phyloP scores from a whole-genome alignment of 108 stramenopile species.

The Chaetoceros tenuissimus region DNA sequence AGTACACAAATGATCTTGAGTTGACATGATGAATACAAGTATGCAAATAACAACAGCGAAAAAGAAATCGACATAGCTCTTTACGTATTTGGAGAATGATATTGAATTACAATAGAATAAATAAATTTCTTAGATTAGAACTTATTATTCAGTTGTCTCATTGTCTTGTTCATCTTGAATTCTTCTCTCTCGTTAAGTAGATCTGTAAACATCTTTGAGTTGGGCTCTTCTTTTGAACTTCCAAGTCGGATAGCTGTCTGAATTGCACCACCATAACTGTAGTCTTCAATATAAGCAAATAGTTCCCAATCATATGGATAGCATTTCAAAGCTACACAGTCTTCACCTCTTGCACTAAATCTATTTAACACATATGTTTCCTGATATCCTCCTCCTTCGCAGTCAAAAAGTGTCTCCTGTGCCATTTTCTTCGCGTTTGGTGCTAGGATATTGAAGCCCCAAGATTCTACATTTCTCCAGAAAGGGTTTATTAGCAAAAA shows the following conservation, averaged over 20 bases:
- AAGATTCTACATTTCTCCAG: constrained; percentile 74
- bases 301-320: constrained; percentile 88
- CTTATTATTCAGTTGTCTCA: constrained; percentile 67
- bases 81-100: too few relatives aligned
- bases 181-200: constrained; percentile 53
- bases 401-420: constrained; percentile 49
- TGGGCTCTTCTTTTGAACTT: constrained; percentile 55
- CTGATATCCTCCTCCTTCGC: constrained; percentile 29
- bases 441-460: constrained; percentile 74
- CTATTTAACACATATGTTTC: constrained; percentile 57
- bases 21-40: neutral
- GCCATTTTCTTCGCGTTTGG: constrained; percentile 66
- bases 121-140: neutral
- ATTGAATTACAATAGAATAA: neutral
- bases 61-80: too few relatives aligned
- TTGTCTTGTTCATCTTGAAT: constrained; percentile 70
- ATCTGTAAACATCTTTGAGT: constrained; percentile 40
- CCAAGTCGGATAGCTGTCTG: constrained; percentile 55
- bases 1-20: neutral
- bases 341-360: constrained; percentile 63
- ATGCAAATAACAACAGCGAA: too few relatives aligned
- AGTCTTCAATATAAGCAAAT: constrained; percentile 70
- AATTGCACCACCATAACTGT: constrained; percentile 16
- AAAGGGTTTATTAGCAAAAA: constrained; percentile 77
- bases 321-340: constrained; percentile 69